Percentiles rank a stretch among this genome's conserved stretches.
Conservation (phyloP, 1,284 basidiomycete species). For the Ganoderma leucocontextum region DNA sequence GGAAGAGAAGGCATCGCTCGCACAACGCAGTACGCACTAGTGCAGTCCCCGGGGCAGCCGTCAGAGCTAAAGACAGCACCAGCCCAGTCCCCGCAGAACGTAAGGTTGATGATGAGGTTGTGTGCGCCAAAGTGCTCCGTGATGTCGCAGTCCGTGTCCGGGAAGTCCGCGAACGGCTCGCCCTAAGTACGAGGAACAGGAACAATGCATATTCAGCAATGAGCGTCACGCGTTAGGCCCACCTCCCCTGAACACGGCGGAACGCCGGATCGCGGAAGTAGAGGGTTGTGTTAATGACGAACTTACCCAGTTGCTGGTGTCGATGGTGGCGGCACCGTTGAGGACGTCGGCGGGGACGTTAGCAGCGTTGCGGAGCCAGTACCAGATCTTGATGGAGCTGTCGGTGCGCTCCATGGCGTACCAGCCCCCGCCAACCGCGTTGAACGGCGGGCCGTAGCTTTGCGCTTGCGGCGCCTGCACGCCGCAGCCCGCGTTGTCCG, state of each 20-base stretch:
- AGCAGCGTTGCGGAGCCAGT: constrained; percentile 56
- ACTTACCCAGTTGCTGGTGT: constrained; percentile 46
- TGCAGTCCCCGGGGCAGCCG: constrained; percentile 58
- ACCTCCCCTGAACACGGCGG: too few relatives aligned
- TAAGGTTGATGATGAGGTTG: constrained; percentile 65
- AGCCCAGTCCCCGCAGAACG: constrained; percentile 65
- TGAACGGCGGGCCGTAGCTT: constrained; percentile 70
- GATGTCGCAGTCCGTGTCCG: constrained; percentile 56
- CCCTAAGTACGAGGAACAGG: constrained; percentile 45
- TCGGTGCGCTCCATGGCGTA: constrained; percentile 61
- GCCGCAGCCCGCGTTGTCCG: constrained; percentile 72
- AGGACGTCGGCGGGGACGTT: constrained; percentile 56
- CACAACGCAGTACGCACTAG: constrained; percentile 44
- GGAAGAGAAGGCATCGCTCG: too few relatives aligned
- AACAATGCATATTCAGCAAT: background rate
- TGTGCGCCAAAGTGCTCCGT: constrained; percentile 57
- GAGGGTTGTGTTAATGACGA: constrained; percentile 1
- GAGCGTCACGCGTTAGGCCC: background rate
- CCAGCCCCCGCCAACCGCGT: constrained; percentile 70
- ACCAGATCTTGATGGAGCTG: constrained; percentile 63
- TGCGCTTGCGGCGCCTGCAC: constrained; percentile 53
- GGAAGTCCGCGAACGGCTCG: constrained; percentile 61
- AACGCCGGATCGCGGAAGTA: background rate
- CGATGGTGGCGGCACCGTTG: constrained; percentile 48
- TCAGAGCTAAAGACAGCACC: constrained; percentile 51